Percentiles rank a stretch among this genome's conserved stretches.
Evolutionary conservation across 2,329 filamentous ascomycete genomes (phyloP).

Genomic region (Fusarium sp.): DNA sequence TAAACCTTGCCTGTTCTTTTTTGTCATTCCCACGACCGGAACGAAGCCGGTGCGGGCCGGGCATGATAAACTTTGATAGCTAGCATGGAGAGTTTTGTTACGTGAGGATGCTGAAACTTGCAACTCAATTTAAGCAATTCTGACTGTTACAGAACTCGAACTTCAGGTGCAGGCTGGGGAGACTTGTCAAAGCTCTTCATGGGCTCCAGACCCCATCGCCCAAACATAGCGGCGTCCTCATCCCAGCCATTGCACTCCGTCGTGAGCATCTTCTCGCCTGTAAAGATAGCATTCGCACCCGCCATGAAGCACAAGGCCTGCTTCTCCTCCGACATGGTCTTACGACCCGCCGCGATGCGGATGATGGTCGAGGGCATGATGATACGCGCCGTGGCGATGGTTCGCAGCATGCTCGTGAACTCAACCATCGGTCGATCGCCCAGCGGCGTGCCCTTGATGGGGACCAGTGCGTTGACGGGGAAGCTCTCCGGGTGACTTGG

Average conservation of each 20-base stretch:
- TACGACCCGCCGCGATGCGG: constrained; percentile 83
- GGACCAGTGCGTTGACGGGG: constrained; percentile 89
- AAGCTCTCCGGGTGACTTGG: constrained; percentile 89
- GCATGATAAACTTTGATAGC: not conserved
- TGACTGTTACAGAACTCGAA: constrained; percentile 35
- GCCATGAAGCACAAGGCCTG: constrained; percentile 91
- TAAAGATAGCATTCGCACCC: constrained; percentile 94
- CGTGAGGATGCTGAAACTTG: not conserved
- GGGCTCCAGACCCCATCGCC: constrained; percentile 80
- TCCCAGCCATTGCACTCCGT: constrained; percentile 93
- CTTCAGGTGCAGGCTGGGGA: constrained; percentile 36
- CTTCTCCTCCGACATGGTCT: constrained; percentile 86
- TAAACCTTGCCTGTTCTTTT: not conserved
- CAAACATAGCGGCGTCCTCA: constrained; percentile 85
- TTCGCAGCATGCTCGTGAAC: constrained; percentile 82
- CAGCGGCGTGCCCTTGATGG: constrained; percentile 88
- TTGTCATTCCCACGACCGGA: constrained; percentile 12
- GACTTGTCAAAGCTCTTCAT: constrained; percentile 69
- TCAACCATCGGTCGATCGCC: constrained; percentile 77
- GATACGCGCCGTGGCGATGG: constrained; percentile 83
- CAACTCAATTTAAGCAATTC: not conserved
- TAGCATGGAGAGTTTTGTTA: not conserved
- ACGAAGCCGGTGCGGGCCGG: constrained; percentile 18
- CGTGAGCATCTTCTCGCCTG: constrained; percentile 94
- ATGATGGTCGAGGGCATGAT: constrained; percentile 89